Base-by-base conservation (phyloP, 2,329 filamentous ascomycete species). In the Coniochaeta hoffmannii region DNA sequence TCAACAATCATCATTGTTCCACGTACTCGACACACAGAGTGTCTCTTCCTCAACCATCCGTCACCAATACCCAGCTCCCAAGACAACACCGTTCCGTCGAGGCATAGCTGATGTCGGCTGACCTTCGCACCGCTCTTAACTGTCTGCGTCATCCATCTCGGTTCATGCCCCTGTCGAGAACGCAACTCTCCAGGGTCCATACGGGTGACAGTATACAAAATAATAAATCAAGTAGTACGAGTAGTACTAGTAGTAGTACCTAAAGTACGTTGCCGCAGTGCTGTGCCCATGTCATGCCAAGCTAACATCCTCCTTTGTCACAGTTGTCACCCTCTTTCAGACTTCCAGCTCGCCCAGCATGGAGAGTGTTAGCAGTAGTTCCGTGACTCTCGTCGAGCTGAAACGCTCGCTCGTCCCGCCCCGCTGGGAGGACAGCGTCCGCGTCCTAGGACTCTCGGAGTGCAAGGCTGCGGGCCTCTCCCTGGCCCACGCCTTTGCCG, bases 401-500 rank as follows among this genome's bases (percentile, higher is more conserved):
- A 62, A 63, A 36, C 71, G 70, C 55, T 80, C 80, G 55, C 76
- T 82, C 55, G 70, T 82, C 50, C 80, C 80, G n/a, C 64, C 72
- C 50, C 68, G 69, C 30, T 82, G 75, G 78, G 76, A 78, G 58
- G 74, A 78, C 61, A 71, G 74, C 53, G 79, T 90, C 63, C 87
- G 88, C 59, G 69, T 80, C 57, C 74, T 92, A 60, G 74, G 75
- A 59, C 79, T 86, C 65, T 73, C 78, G 56, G 88, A 92, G 72
- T 87, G 83, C 74, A 84, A 85, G 66, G 80, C 84, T 67, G 89
- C 88, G 31, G 88, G 85, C 26, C 74, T 80, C 34, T 85, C 86
- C 64, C 80, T 95, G 62, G 86, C 89, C 50, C 83, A 90, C 67
- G 86, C 89, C 60, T 94, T 95, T 73, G 85, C 81, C 56, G 76